phyloP scores from a whole-genome alignment of 768 basidiomycete species.

The Rhodotorula toruloides region DNA sequence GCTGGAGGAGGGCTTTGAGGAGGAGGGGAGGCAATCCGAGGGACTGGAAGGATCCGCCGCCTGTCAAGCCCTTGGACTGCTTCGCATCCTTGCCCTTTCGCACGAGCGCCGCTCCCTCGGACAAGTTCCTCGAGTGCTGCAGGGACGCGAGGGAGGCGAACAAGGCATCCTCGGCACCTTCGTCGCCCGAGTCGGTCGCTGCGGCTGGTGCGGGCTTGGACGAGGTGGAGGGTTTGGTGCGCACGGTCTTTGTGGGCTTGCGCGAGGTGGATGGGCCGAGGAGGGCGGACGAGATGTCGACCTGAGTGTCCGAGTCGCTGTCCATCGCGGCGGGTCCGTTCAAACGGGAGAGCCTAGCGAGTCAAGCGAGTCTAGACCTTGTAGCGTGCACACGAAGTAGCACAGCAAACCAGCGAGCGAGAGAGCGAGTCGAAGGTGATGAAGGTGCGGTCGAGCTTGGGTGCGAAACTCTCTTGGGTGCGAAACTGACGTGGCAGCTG shows the following conservation, averaged over 20 bases:
- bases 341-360: not conserved
- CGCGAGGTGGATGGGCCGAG: not conserved
- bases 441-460: too few relatives aligned
- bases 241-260: too few relatives aligned
- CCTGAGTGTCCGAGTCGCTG: constrained; percentile 24
- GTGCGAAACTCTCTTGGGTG: too few relatives aligned
- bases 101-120: constrained; percentile 67
- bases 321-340: not conserved
- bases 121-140: constrained; percentile 55
- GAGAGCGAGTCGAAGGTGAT: too few relatives aligned
- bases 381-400: too few relatives aligned
- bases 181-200: not conserved
- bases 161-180: constrained; percentile 23
- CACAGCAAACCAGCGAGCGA: too few relatives aligned
- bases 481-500: too few relatives aligned
- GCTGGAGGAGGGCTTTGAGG: constrained; percentile 76
- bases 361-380: not conserved
- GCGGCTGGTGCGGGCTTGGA: not conserved
- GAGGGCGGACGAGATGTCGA: constrained; percentile 36
- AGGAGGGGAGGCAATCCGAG: constrained; percentile 85
- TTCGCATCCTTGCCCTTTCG: constrained; percentile 61
- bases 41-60: constrained; percentile 92
- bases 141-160: constrained; percentile 23
- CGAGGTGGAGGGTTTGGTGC: not conserved
- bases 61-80: constrained; percentile 68